A percentile compares a stretch with the other conserved stretches of the same genome.
phyloP scores from a whole-genome alignment of 2,329 filamentous ascomycete species.

The Sporothrix brasiliensis region DNA sequence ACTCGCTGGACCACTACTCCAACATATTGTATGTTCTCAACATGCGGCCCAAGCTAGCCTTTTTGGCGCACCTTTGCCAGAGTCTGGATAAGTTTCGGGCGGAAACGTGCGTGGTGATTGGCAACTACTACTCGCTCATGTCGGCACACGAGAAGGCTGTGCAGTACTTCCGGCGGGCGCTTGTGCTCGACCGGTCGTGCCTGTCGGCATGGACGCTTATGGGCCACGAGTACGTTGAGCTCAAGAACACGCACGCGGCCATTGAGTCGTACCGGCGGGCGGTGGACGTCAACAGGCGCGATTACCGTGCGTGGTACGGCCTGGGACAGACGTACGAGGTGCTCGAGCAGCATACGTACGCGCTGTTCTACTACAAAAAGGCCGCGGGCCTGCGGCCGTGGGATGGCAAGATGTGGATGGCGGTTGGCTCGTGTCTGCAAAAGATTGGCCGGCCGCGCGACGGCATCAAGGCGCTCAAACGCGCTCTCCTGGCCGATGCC shows the following conservation, averaged over 20 bases:
- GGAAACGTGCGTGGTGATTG: conserved; percentile 94
- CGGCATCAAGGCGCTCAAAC: conserved; percentile 92
- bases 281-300: conserved; percentile 92
- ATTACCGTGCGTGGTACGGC: conserved; percentile 98
- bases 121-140: conserved; percentile 94
- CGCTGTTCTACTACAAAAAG: conserved; percentile 96
- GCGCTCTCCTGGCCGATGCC: conserved; percentile 83
- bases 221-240: conserved; percentile 97
- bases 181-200: conserved; percentile 87
- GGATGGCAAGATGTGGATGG: conserved; percentile 99
- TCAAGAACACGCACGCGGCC: conserved; percentile 97
- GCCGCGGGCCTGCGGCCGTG: conserved; percentile 91
- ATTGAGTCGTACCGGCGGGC: conserved; percentile 96
- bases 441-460: conserved; percentile 87
- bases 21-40: conserved; percentile 97
- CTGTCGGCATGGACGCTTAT: conserved; percentile 97
- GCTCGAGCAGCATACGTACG: conserved; percentile 96
- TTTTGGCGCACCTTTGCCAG: conserved; percentile 87
- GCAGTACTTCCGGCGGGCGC: conserved; percentile 91
- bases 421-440: conserved; percentile 86
- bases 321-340: conserved; percentile 97
- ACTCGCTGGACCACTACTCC: conserved; percentile 92
- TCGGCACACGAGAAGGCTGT: conserved; percentile 97
- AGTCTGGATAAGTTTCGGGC: conserved; percentile 94
- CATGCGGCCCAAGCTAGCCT: conserved; percentile 83